phyloP scores from a whole-genome alignment of 306 rosid species.

The Cucurbita argyrosperma region DNA sequence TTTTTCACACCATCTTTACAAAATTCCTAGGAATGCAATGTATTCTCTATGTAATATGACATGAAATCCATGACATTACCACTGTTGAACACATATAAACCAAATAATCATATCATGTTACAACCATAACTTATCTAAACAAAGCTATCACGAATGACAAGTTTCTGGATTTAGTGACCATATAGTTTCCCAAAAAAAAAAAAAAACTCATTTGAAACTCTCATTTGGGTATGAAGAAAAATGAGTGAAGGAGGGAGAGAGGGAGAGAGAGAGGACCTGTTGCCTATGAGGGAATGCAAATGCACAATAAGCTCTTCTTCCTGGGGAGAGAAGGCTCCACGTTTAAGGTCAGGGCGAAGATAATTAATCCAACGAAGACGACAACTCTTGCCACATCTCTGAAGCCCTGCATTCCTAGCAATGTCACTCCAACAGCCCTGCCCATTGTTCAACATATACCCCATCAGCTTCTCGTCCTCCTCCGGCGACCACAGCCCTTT shows the following conservation, averaged over 20 bases:
- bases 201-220: neutral
- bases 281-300: slow-evolving; percentile 81
- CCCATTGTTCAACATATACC: slow-evolving; percentile 77
- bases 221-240: neutral
- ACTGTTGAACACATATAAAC: neutral
- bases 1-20: neutral
- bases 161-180: neutral
- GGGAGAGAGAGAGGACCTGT: slow-evolving; percentile 36
- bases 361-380: slow-evolving; percentile 97
- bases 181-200: neutral
- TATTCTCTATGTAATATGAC: neutral
- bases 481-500: slow-evolving; percentile 95
- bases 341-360: slow-evolving; percentile 83
- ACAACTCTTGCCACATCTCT: slow-evolving; percentile 85
- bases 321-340: slow-evolving; percentile 79
- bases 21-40: neutral
- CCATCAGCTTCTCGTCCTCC: slow-evolving; percentile 85
- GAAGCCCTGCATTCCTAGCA: slow-evolving; percentile 83
- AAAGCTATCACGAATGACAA: neutral
- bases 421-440: slow-evolving; percentile 93
- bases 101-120: neutral
- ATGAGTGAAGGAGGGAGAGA: neutral
- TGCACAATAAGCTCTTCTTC: slow-evolving; percentile 84
- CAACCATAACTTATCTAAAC: neutral
- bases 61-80: neutral